Evolutionary conservation across 139 green algal species (phyloP).

Genomic region (Chlorella sp.): DNA sequence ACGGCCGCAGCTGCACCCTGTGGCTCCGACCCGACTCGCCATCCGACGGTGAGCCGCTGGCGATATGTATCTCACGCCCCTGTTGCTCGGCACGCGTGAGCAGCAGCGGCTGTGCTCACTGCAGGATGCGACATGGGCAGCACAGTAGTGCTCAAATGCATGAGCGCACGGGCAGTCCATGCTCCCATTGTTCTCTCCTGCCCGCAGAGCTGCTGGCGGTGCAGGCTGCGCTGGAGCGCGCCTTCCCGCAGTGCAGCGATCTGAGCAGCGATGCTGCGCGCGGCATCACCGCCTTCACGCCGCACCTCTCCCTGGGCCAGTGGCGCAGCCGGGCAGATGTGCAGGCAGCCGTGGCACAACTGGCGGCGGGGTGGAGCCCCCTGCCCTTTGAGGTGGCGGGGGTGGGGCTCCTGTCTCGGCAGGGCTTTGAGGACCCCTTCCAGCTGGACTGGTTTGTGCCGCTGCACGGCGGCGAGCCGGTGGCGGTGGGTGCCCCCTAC

Average conservation of each 20-base stretch:
- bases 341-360: slow-evolving; percentile 36
- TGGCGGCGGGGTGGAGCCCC: slow-evolving; percentile 2
- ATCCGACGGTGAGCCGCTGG: no score
- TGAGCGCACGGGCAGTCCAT: no score
- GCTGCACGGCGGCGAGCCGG: slow-evolving; percentile 41
- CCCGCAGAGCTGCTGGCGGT: slow-evolving; percentile 47
- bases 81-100: no score
- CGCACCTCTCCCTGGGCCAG: slow-evolving; percentile 78
- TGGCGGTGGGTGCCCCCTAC: slow-evolving; percentile 24
- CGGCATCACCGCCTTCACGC: slow-evolving; percentile 61
- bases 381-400: slow-evolving; percentile 37
- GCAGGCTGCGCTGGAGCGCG: slow-evolving; percentile 51
- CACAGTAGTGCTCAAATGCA: no score
- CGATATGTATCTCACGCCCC: no score
- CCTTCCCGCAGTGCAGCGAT: slow-evolving; percentile 71
- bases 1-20: slow-evolving; percentile 57
- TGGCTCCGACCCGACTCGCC: slow-evolving; percentile 49
- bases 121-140: no score
- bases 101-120: no score
- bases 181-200: neutral
- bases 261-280: slow-evolving; percentile 58
- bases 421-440: slow-evolving; percentile 63
- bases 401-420: slow-evolving; percentile 37
- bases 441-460: slow-evolving; percentile 54
- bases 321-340: slow-evolving; percentile 39